phyloP scores from a whole-genome alignment of 371 early-diverging fungal species.

The Syncephalastrum contaminatum region DNA sequence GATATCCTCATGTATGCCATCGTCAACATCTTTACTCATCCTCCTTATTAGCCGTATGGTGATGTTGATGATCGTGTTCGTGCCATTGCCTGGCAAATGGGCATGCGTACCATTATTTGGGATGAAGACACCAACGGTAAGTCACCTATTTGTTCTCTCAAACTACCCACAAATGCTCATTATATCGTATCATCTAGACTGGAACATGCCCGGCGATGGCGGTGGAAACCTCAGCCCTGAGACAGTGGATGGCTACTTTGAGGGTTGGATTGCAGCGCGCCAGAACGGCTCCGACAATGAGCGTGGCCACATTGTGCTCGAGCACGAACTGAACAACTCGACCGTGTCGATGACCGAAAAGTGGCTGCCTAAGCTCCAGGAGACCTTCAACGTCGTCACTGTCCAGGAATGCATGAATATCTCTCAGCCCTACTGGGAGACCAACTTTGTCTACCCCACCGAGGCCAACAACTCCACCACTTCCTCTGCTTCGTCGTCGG shows the following conservation, averaged over 20 bases:
- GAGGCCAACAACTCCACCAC: constrained; percentile 18
- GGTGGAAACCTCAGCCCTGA: constrained; percentile 35
- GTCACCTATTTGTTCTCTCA: no score
- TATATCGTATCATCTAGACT: constrained; percentile 18
- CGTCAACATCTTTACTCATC: neutral
- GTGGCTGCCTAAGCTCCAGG: constrained; percentile 47
- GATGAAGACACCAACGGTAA: constrained; percentile 36
- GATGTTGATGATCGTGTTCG: constrained; percentile 59
- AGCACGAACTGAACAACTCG: constrained; percentile 50
- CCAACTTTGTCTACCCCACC: constrained; percentile 34
- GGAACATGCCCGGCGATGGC: constrained; percentile 46
- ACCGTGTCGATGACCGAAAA: constrained; percentile 48
- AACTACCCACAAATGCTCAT: no score
- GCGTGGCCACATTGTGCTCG: constrained; percentile 47
- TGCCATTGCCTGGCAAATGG: constrained; percentile 53
- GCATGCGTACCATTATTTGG: constrained; percentile 45
- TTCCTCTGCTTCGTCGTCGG: constrained; percentile 9
- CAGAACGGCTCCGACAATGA: constrained; percentile 28
- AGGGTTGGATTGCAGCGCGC: constrained; percentile 34
- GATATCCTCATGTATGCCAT: neutral
- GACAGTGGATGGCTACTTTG: constrained; percentile 41
- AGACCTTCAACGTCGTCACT: constrained; percentile 43
- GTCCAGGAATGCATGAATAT: constrained; percentile 51
- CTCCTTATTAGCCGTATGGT: constrained; percentile 34
- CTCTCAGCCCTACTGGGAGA: constrained; percentile 52